Base-by-base conservation (phyloP, 805 yeast genomes). In the Ogataea ramenticola region DNA sequence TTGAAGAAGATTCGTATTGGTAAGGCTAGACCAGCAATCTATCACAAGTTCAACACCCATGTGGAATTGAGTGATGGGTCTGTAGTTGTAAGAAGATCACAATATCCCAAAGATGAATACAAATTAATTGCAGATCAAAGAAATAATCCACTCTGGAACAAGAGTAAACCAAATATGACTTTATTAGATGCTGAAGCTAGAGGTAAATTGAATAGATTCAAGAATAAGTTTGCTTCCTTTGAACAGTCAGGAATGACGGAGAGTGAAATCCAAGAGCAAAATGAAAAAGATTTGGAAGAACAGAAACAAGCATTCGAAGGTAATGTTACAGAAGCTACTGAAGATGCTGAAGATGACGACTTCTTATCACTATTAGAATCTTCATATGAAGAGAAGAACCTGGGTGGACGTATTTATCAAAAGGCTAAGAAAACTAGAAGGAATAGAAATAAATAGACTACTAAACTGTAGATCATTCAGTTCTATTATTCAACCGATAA, bases 1-100 rank as follows among this genome's bases (percentile, higher is more conserved):
- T 61, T 75, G 64, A 81, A 77, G 60, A 82, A 79, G 61, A 83
- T 86, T 54, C 64, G 69, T 47, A 65, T 82, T 44, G 97, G 97
- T 44, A 85, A 85, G 61, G 89, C 96, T 16, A 79, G 97, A 65
- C 97, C 98, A 2, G 89, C 96, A 30, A 84, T 93, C 35, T 90
- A 87, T 65, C 77, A 91, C 67, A 87, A 87, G 62, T 93, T 93
- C 61, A 89, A 91, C 50, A 84, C 90, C 29, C 65, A 74, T 32
- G 90, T 93, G n/a, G 96, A 91, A 65, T 73, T 90, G 46, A 83
- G 95, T 51, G 99, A 93, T 61, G 99, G 99, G 2, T 85, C 96
- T 27, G 96, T 95, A 2, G 71, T 89, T 30, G 70, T 69, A 31
- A 77, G 99, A 65, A 75, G 86, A 55, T 80, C 96, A 1, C 95